A percentile compares a stretch with the other conserved stretches of the same genome.
phyloP scores from a whole-genome alignment of 2,329 filamentous ascomycete genomes.

The Pseudogymnoascus sp. region DNA sequence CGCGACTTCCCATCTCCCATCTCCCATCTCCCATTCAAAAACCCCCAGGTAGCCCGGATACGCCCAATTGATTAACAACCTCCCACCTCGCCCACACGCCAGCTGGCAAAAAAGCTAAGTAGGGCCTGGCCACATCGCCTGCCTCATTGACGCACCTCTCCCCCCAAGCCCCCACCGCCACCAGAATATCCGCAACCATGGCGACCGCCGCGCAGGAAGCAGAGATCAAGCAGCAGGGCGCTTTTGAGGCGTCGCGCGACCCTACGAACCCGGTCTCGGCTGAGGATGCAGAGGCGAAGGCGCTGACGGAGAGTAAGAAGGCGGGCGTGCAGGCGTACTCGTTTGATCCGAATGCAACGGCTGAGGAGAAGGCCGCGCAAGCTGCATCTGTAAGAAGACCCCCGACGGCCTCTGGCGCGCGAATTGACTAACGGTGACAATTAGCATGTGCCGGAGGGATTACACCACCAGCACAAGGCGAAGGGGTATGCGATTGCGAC shows the following conservation, averaged over 20 bases:
- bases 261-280: slow-evolving; percentile 58
- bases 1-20: background rate
- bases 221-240: slow-evolving; percentile 76
- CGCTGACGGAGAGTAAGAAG: slow-evolving; percentile 69
- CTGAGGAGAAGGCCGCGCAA: slow-evolving; percentile 77
- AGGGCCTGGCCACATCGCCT: background rate
- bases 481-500: slow-evolving; percentile 65
- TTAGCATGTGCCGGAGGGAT: slow-evolving; percentile 55
- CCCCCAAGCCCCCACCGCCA: background rate
- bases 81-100: background rate
- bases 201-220: slow-evolving; percentile 26
- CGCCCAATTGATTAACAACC: background rate
- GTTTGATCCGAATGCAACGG: slow-evolving; percentile 78
- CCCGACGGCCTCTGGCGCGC: background rate
- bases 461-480: slow-evolving; percentile 51
- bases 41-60: background rate
- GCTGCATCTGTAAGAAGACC: slow-evolving; percentile 57
- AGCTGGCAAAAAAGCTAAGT: background rate
- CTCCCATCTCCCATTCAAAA: background rate
- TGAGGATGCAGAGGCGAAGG: slow-evolving; percentile 61
- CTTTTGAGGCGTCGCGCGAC: slow-evolving; percentile 66
- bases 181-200: slow-evolving; percentile 11
- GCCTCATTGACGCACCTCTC: background rate
- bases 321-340: slow-evolving; percentile 72
- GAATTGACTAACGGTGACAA: slow-evolving; percentile 5